Conservation (phyloP, 75 land plant genomes). For the Isoetes taiwanensis region DNA sequence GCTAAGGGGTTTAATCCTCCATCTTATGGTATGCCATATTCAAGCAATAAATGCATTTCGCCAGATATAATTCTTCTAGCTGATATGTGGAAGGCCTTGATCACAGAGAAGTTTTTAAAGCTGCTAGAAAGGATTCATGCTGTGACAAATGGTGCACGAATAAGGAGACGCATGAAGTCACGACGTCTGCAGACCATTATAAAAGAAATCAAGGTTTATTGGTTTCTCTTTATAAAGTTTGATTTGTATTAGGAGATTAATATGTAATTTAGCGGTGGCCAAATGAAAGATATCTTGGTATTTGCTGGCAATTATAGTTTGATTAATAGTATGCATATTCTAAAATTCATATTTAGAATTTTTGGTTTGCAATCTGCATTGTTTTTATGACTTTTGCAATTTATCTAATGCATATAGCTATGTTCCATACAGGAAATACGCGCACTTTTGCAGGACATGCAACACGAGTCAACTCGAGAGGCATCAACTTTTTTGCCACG, state of each 20-base stretch:
- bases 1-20: slow-evolving; percentile 9
- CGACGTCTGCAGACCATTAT: slow-evolving; percentile 11
- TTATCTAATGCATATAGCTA: not conserved
- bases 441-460: slow-evolving; percentile 12
- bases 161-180: slow-evolving; percentile 14
- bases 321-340: not conserved
- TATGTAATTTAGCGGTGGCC: not conserved
- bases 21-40: slow-evolving; percentile 10
- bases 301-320: not conserved
- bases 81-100: not conserved
- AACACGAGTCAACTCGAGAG: slow-evolving; percentile 2
- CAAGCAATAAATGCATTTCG: not conserved
- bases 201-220: slow-evolving; percentile 21
- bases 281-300: slow-evolving; percentile 2
- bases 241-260: not conserved
- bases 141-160: slow-evolving; percentile 14
- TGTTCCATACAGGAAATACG: slow-evolving; percentile 16
- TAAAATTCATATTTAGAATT: not conserved
- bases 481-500: slow-evolving; percentile 8
- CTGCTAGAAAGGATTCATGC: slow-evolving; percentile 15
- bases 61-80: not conserved
- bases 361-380: not conserved
- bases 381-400: not conserved
- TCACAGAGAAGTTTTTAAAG: slow-evolving; percentile 14
- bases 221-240: not conserved